Base-by-base conservation (phyloP, 371 early-diverging fungal genomes). In the Mortierella sp. region DNA sequence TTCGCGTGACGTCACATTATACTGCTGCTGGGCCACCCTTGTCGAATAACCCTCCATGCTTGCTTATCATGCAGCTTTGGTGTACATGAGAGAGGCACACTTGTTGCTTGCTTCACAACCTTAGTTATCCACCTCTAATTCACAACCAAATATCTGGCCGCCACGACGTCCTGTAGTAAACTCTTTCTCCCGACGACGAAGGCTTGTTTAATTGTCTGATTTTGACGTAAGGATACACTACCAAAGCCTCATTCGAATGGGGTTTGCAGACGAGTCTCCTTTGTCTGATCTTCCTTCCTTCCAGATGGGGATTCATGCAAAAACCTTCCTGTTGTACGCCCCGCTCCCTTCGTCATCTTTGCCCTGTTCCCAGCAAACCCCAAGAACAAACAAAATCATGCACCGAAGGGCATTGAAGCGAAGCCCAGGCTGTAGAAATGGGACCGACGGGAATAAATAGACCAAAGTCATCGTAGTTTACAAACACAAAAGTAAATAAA, bases 1-100 rank as follows among this genome's bases (percentile, higher is more conserved):
- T 44, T 43, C 74, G 74, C 74, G 74, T 74, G 74, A 74, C 74
- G 74, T 74, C 74, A 74, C 50, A 61, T 41, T 16, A 40, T 53
- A 24, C 13, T 48, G n/a, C n/a, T n/a, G n/a, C n/a, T n/a, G n/a
- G n/a, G n/a, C n/a, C n/a, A n/a, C n/a, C n/a, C n/a, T n/a, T n/a
- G n/a, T n/a, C n/a, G n/a, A n/a, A n/a, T n/a, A n/a, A n/a, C n/a
- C n/a, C n/a, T n/a, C n/a, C n/a, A n/a, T n/a, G n/a, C n/a, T n/a
- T n/a, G n/a, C n/a, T n/a, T n/a, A n/a, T n/a, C n/a, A n/a, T n/a
- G n/a, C n/a, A n/a, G n/a, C n/a, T n/a, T n/a, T n/a, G n/a, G n/a
- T n/a, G n/a, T n/a, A n/a, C n/a, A n/a, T n/a, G n/a, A n/a, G n/a
- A n/a, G n/a, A n/a, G n/a, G n/a, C n/a, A n/a, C n/a, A 24, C 50